Percentiles rank a stretch among this genome's conserved stretches.
Conservation (phyloP, 75 land plant genomes). For the Cryptomeria japonica region DNA sequence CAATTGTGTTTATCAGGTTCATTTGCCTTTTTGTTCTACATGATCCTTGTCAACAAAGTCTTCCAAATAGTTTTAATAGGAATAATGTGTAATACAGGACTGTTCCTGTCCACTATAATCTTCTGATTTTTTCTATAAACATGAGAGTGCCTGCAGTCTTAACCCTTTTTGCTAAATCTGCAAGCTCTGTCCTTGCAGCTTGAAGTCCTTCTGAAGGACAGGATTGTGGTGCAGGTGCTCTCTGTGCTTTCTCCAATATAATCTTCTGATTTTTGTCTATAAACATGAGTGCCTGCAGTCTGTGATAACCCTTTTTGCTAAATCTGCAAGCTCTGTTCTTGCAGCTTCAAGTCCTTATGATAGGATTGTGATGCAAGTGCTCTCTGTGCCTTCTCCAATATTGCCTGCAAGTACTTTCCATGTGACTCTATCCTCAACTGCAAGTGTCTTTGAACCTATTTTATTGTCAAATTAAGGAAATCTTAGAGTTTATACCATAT, state of each 20-base stretch:
- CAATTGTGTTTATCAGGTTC: neutral
- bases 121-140: neutral
- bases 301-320: slow-evolving; percentile 32
- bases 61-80: slow-evolving; percentile 4
- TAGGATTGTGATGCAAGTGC: slow-evolving; percentile 30
- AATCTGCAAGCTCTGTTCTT: slow-evolving; percentile 45
- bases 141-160: neutral
- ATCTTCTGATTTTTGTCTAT: no score
- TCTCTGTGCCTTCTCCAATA: slow-evolving; percentile 48
- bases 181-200: slow-evolving; percentile 51
- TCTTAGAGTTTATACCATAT: neutral
- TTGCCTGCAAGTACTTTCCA: slow-evolving; percentile 52
- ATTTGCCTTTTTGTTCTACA: neutral
- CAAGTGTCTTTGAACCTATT: slow-evolving; percentile 44
- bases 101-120: neutral
- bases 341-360: slow-evolving; percentile 44
- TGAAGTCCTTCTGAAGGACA: slow-evolving; percentile 32
- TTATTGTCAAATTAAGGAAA: neutral
- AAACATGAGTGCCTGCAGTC: no score
- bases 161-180: slow-evolving; percentile 37
- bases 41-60: neutral
- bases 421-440: slow-evolving; percentile 52
- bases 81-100: neutral
- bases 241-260: slow-evolving; percentile 48
- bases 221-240: slow-evolving; percentile 28